A percentile compares a stretch with the other conserved stretches of the same genome.
These are phyloP conservation scores for Hypoxylon sp. DNA, from an alignment of 2,329 filamentous ascomycete species.

Conservation along the genomic window DNA sequence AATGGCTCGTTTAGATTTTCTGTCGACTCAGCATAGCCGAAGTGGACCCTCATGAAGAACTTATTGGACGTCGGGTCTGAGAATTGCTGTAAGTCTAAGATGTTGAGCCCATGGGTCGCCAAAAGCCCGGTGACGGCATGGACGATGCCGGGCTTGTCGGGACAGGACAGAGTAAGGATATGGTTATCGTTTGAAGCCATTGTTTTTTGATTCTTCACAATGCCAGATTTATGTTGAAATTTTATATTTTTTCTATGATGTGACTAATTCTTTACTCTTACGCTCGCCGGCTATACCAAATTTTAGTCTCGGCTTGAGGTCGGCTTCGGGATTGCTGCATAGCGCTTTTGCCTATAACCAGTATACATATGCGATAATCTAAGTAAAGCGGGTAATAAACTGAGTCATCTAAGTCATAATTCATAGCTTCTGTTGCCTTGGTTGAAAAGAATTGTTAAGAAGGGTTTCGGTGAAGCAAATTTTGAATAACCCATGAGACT, in stretches of 20 bases:
- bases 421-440: too few species aligned
- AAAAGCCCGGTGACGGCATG: conserved; percentile 84
- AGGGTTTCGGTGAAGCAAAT: too few species aligned
- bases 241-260: conserved; percentile 31
- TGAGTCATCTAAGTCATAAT: too few species aligned
- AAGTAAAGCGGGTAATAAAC: too few species aligned
- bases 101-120: conserved; percentile 77
- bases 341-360: conserved; percentile 18
- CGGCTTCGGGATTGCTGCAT: conserved; percentile 42
- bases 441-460: too few species aligned
- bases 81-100: conserved; percentile 86
- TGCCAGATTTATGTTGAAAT: conserved; percentile 25
- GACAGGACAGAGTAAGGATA: conserved; percentile 83
- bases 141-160: conserved; percentile 85
- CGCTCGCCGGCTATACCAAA: conserved; percentile 21
- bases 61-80: conserved; percentile 76
- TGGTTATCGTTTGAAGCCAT: conserved; percentile 59
- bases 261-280: conserved; percentile 33
- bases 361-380: conserved; percentile 28
- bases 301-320: conserved; percentile 39
- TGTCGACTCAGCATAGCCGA: conserved; percentile 66
- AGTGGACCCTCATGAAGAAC: conserved; percentile 92
- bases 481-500: too few species aligned
- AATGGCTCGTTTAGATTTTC: conserved; percentile 65
- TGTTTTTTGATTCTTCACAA: conserved; percentile 24